Conservation (phyloP, 1,284 basidiomycete species). For the Tetrapyrgos nigripes region DNA sequence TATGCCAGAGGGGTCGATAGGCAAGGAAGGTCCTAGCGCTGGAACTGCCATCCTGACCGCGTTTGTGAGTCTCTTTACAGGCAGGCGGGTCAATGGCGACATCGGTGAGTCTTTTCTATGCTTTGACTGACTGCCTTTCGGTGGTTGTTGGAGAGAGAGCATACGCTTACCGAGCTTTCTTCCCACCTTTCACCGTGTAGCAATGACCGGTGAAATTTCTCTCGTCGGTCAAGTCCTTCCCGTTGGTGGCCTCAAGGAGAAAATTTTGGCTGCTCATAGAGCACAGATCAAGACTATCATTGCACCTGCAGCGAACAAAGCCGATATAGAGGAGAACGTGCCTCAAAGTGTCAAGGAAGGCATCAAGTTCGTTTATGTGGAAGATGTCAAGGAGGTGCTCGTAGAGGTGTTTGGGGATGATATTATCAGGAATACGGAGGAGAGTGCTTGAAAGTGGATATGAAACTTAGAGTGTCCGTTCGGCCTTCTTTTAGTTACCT, state of each 20-base stretch:
- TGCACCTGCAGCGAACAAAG: conserved; percentile 86
- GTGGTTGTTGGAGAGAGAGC: conserved; percentile 9
- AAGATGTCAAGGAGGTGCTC: conserved; percentile 88
- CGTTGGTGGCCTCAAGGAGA: conserved; percentile 94
- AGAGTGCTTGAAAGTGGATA: not conserved
- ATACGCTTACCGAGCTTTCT: not conserved
- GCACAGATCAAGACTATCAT: conserved; percentile 93
- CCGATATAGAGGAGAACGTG: conserved; percentile 96
- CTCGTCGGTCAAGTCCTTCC: conserved; percentile 92
- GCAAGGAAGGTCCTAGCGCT: conserved; percentile 97
- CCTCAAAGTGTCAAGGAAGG: conserved; percentile 94
- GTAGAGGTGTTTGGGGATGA: conserved; percentile 83
- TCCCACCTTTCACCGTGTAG: conserved; percentile 53
- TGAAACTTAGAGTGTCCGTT: not conserved
- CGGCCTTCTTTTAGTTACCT: too few species aligned
- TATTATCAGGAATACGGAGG: not conserved
- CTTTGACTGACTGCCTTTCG: not conserved
- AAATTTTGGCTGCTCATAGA: conserved; percentile 93
- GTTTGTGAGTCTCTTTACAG: conserved; percentile 90
- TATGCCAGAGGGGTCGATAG: conserved; percentile 97
- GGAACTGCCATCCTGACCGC: conserved; percentile 94
- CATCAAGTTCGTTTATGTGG: conserved; percentile 92
- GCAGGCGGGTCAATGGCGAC: conserved; percentile 83
- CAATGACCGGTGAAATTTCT: conserved; percentile 96
- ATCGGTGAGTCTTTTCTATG: conserved; percentile 65